Evolutionary conservation across 257 asterid genomes (phyloP).

Genomic region (Nicotiana tabacum): DNA sequence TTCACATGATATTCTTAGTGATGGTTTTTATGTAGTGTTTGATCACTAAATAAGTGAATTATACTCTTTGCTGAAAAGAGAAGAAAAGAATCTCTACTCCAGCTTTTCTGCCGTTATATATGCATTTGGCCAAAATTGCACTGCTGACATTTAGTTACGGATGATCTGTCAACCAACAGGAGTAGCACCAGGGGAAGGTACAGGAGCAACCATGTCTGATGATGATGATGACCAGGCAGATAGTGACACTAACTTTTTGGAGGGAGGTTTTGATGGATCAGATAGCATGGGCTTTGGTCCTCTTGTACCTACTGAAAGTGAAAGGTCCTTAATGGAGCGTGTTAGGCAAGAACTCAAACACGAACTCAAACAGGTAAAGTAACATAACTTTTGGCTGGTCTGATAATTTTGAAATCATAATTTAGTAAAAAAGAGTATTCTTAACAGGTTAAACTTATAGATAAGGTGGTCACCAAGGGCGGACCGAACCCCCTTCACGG

Average conservation of each 20-base stretch:
- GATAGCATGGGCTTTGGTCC: slow-evolving; percentile 98
- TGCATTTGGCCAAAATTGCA: slow-evolving; percentile 3
- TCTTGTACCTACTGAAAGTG: slow-evolving; percentile 81
- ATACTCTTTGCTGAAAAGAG: neutral
- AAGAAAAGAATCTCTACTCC: slow-evolving; percentile 8
- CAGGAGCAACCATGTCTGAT: slow-evolving; percentile 99
- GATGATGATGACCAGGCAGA: slow-evolving; percentile 92
- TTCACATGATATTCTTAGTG: neutral
- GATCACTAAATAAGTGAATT: neutral
- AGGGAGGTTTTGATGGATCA: slow-evolving; percentile 71
- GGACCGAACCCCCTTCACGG: no score
- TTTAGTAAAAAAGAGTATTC: neutral
- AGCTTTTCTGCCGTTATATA: neutral
- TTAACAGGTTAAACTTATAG: neutral
- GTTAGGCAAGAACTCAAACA: slow-evolving; percentile 92
- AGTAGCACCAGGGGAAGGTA: slow-evolving; percentile 93
- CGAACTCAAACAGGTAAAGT: slow-evolving; percentile 85
- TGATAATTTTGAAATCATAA: neutral
- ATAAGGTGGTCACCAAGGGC: neutral
- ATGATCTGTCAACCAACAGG: slow-evolving; percentile 42
- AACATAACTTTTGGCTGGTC: neutral
- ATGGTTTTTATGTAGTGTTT: neutral
- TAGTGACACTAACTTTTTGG: slow-evolving; percentile 79
- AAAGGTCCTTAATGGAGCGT: slow-evolving; percentile 97
- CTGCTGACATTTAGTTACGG: neutral